These are phyloP conservation scores for Davidsoniella eucalypti DNA, from an alignment of 2,329 filamentous ascomycete genomes.

Conservation along the genomic window DNA sequence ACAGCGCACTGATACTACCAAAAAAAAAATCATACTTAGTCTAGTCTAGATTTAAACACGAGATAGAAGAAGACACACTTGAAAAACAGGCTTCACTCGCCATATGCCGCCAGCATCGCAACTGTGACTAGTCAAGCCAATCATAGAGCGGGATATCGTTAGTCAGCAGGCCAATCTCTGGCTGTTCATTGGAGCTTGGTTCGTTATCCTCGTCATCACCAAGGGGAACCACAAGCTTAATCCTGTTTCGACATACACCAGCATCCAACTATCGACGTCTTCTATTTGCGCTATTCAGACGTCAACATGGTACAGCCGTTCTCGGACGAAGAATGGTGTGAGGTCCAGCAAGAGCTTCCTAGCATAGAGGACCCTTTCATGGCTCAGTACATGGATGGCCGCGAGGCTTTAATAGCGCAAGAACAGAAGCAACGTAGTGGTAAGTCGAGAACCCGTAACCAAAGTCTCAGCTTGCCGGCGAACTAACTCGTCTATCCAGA, in stretches of 20 bases:
- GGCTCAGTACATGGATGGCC: constrained; percentile 62
- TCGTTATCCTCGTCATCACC: neutral
- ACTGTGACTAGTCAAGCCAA: too few species aligned
- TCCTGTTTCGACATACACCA: neutral
- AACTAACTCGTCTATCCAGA: constrained; percentile 29
- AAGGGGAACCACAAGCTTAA: neutral
- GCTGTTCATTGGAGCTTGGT: neutral
- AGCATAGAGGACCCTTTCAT: constrained; percentile 55
- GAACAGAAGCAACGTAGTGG: constrained; percentile 64
- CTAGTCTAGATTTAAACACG: too few species aligned
- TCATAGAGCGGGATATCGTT: too few species aligned
- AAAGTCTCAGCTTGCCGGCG: neutral
- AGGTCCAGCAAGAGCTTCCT: constrained; percentile 40
- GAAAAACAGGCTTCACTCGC: too few species aligned
- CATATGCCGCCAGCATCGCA: too few species aligned
- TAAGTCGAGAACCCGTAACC: constrained; percentile 2
- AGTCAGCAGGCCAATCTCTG: too few species aligned
- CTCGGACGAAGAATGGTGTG: constrained; percentile 42
- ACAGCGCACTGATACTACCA: too few species aligned
- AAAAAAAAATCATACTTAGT: too few species aligned
- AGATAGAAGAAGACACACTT: too few species aligned
- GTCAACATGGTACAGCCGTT: constrained; percentile 22
- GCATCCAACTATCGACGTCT: neutral
- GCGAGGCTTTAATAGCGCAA: constrained; percentile 58
- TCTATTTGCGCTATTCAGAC: neutral